These are phyloP conservation scores for Inonotus obliquus DNA, from an alignment of 1,284 basidiomycete species.

Conservation along the genomic window DNA sequence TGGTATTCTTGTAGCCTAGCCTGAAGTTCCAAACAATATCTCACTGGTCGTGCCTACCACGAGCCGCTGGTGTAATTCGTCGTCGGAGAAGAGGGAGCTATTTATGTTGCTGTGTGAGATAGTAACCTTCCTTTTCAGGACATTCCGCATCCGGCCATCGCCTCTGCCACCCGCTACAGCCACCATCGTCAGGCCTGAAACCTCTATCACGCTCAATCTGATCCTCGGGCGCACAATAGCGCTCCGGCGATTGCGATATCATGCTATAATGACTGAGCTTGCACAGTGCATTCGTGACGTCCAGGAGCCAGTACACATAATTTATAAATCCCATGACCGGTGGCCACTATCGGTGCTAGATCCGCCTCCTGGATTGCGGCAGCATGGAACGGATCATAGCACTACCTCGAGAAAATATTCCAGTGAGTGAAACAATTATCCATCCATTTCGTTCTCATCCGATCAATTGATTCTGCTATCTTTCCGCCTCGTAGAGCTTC, in stretches of 20 bases:
- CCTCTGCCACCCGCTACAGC: too few species aligned
- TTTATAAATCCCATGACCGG: constrained; percentile 46
- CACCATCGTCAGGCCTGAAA: not conserved
- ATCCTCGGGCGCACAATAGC: not conserved
- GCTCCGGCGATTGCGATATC: not conserved
- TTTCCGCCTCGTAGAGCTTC: constrained; percentile 28
- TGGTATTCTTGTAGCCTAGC: not conserved
- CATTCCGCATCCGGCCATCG: too few species aligned
- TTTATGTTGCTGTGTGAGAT: too few species aligned
- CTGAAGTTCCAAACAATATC: too few species aligned
- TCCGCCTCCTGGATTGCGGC: not conserved
- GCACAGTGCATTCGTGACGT: constrained; percentile 36
- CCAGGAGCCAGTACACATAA: constrained; percentile 47
- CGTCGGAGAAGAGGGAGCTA: too few species aligned
- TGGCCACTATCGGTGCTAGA: constrained; percentile 44
- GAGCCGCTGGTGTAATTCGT: not conserved
- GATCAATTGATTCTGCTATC: too few species aligned
- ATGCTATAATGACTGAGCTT: not conserved
- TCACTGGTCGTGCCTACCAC: not conserved
- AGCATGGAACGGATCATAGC: not conserved
- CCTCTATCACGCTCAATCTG: not conserved
- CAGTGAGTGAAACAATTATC: too few species aligned
- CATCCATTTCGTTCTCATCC: too few species aligned
- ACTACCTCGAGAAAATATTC: too few species aligned
- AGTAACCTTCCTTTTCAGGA: too few species aligned